Evolutionary conservation across 2,329 filamentous ascomycete species (phyloP), one percentile per base, ranked within the genome.

Genomic region (Aspergillus ruber): DNA sequence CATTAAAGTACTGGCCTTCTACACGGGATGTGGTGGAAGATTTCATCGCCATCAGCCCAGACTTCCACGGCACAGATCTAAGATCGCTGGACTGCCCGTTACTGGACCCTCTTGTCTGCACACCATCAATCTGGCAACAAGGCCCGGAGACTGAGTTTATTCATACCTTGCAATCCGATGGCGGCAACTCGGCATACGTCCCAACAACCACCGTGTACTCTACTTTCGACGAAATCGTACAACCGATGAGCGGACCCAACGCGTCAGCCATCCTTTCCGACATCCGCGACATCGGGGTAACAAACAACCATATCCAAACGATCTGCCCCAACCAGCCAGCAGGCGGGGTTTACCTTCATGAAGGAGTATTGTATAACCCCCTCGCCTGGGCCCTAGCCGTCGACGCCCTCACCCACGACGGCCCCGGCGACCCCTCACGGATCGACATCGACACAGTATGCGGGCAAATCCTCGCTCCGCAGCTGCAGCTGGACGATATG

Each of bases 1-100:
- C 74, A 0, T 65, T 79, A 52, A 80, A 80, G 52, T 81, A 79
- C 65, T 81, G 75, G 74, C 76, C 76, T 0, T 76, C 72, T 1
- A 76, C 74, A 1, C 70, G 72, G 3, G 52, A 51, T 2, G 61
- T 65, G 0, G 69, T 75, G 2, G 67, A 66, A n/a, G 73, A 81
- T 57, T 73, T 78, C 57, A 67, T 82, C 36, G 69, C 74, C 40
- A 67, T 81, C 42, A 74, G 72, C 8, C 69, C 77, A 1, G 78
- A 80, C 54, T 82, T 78, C 56, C 70, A 73, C 46, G 77, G 77
- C 41, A 77, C 75, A 0, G 44, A 67, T 1, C 47, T 71, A 1
- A 69, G 67, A 15, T 63, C 69, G 41, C 43, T 68, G 3, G 42
- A 67, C 13, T 65, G 61, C 20, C 56, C 57, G 40, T 49, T 52